Base-by-base conservation (phyloP, 345 rosid genomes). In the Salix koriyanagi region DNA sequence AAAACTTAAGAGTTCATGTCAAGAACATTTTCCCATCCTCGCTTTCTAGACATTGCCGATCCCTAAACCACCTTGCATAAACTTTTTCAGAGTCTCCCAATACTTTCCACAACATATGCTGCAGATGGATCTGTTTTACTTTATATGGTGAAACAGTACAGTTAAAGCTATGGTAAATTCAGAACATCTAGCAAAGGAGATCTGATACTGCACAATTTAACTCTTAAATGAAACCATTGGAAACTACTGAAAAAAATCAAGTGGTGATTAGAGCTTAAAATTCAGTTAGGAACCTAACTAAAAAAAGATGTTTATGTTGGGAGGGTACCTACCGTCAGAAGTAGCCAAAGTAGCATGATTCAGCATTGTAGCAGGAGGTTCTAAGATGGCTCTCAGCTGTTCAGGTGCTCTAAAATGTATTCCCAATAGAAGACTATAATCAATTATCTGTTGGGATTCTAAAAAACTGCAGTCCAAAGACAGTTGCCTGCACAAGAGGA, bases 331-430 rank as follows among this genome's bases (percentile, higher is more conserved):
- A 92, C 97, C 91, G 16, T 68, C 82, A 65, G 87, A 42, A 42
- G 46, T 77, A 37, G 84, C 82, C 70, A 74, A 82, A 61, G 77
- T 88, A 62, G 86, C 89, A 65, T 75, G 79, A 81, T 76, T 82
- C 28, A 77, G 78, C 41, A 81, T 80, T 71, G 88, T 73, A 66
- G 73, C 84, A n/a, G 93, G 83, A 73, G 88, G 87, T 76, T 85
- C 89, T 50, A 91, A 82, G 65, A 89, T 80, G 72, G 87, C 88
- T 77, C 83, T 88, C 82, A 93, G 85, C 69, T 87, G 93, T 67
- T 84, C 89, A 25, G 97, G 97, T 36, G 92, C 97, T 88, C 92
- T 89, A 80, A 93, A 93, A 84, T 93, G 94, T 76, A 93, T 70
- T 50, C 97, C 97, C 81, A 93, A 74, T 72, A 93, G 83, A 80